These are phyloP conservation scores for Lecanosticta acicola DNA, from an alignment of 2,329 filamentous ascomycete genomes.

Conservation along the genomic window DNA sequence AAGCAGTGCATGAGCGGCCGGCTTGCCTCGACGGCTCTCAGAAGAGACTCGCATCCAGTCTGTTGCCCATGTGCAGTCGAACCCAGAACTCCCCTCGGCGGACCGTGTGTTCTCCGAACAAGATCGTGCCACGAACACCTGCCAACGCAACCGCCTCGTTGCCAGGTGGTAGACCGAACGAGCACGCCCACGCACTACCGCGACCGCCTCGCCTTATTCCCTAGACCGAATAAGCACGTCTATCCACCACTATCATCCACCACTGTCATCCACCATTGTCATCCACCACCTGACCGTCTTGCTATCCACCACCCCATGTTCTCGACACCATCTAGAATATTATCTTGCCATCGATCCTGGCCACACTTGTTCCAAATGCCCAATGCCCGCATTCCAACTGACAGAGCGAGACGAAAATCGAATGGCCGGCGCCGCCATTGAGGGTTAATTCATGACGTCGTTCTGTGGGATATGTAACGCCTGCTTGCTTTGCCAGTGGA, in stretches of 20 bases:
- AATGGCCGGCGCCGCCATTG: constrained; percentile 42
- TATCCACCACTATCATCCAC: too few species aligned
- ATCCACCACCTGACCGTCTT: too few species aligned
- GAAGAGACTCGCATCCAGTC: constrained; percentile 49
- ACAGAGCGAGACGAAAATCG: constrained; percentile 48
- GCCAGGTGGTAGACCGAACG: too few species aligned
- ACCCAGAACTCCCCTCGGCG: constrained; percentile 28
- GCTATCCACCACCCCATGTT: too few species aligned
- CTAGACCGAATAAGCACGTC: too few species aligned
- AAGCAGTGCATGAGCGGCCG: constrained; percentile 53
- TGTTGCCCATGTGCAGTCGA: background rate
- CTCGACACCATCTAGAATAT: constrained; percentile 25
- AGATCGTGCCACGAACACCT: too few species aligned
- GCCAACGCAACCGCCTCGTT: too few species aligned
- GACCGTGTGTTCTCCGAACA: constrained; percentile 38
- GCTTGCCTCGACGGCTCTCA: constrained; percentile 45
- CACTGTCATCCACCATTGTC: too few species aligned
- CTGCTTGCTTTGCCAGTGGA: constrained; percentile 34
- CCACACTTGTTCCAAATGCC: constrained; percentile 50
- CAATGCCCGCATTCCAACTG: constrained; percentile 48
- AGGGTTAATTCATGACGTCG: constrained; percentile 44
- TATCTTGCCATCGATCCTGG: constrained; percentile 31
- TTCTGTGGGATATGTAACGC: constrained; percentile 51
- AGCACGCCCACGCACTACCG: too few species aligned
- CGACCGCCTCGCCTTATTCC: too few species aligned